phyloP scores from a whole-genome alignment of 805 yeast genomes.

The Pichia californica region DNA sequence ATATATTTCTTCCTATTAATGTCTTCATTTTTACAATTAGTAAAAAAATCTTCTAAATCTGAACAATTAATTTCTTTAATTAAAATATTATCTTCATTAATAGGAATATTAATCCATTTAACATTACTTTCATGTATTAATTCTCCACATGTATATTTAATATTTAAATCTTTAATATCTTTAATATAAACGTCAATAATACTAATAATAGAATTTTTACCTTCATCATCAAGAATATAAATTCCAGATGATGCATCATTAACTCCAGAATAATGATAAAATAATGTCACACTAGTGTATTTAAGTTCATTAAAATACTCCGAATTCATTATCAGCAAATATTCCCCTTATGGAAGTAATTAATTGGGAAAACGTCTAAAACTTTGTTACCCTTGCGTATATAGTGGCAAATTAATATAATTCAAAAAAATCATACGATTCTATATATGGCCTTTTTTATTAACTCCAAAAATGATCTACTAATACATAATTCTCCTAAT shows the following conservation, averaged over 20 bases:
- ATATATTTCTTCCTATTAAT: not conserved
- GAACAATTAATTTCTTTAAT: not conserved
- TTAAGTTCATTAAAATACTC: too few relatives aligned
- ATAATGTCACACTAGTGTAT: not conserved
- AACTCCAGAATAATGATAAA: not conserved
- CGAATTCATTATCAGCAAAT: too few relatives aligned
- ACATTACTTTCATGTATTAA: not conserved
- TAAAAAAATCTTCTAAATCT: conserved; percentile 1
- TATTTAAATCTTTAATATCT: not conserved
- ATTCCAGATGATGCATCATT: conserved; percentile 2
- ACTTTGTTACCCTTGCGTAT: too few relatives aligned
- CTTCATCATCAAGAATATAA: not conserved
- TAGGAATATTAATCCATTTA: conserved; percentile 1
- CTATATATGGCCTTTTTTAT: too few relatives aligned
- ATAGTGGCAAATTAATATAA: too few relatives aligned
- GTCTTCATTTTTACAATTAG: not conserved
- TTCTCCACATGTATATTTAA: conserved; percentile 2
- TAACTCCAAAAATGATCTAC: too few relatives aligned
- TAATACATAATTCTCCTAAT: too few relatives aligned
- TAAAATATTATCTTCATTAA: not conserved
- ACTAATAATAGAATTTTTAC: conserved; percentile 1
- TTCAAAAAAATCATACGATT: not conserved
- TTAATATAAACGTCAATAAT: not conserved
- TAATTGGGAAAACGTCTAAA: too few relatives aligned
- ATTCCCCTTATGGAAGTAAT: too few relatives aligned